Evolutionary conservation across 2,329 filamentous ascomycete genomes (phyloP).

Genomic region (Fusarium sp.): DNA sequence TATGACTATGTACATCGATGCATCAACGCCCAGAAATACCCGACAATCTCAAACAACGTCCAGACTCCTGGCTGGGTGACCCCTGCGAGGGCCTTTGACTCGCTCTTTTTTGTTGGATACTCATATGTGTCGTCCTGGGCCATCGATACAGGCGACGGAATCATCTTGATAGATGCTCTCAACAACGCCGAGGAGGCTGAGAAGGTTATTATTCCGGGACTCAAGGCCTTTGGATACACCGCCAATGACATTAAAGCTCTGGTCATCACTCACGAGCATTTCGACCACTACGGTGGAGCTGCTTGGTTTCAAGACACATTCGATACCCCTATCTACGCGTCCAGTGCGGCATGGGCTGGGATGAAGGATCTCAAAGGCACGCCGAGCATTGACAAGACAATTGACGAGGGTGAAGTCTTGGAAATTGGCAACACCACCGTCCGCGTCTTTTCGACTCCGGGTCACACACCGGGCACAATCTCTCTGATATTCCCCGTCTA

Average conservation of each 20-base stretch:
- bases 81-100: slow-evolving; percentile 34
- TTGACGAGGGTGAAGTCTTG: slow-evolving; percentile 26
- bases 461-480: slow-evolving; percentile 38
- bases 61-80: slow-evolving; percentile 31
- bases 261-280: slow-evolving; percentile 44
- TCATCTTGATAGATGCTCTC: slow-evolving; percentile 39
- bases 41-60: slow-evolving; percentile 16
- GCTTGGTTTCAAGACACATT: slow-evolving; percentile 39
- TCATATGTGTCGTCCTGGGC: slow-evolving; percentile 41
- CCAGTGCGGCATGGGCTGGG: slow-evolving; percentile 18
- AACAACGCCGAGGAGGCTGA: slow-evolving; percentile 32
- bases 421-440: slow-evolving; percentile 38
- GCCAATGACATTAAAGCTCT: slow-evolving; percentile 43
- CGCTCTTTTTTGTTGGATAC: slow-evolving; percentile 37
- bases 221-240: slow-evolving; percentile 32
- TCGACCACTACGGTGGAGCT: slow-evolving; percentile 43
- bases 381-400: slow-evolving; percentile 11
- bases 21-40: slow-evolving; percentile 26
- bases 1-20: slow-evolving; percentile 31
- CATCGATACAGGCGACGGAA: slow-evolving; percentile 40
- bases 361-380: neutral
- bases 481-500: slow-evolving; percentile 35
- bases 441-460: slow-evolving; percentile 29
- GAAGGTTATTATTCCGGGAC: slow-evolving; percentile 29
- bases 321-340: slow-evolving; percentile 27